Conservation (phyloP, 2,329 filamentous ascomycete genomes). For the Shiraia sp. region DNA sequence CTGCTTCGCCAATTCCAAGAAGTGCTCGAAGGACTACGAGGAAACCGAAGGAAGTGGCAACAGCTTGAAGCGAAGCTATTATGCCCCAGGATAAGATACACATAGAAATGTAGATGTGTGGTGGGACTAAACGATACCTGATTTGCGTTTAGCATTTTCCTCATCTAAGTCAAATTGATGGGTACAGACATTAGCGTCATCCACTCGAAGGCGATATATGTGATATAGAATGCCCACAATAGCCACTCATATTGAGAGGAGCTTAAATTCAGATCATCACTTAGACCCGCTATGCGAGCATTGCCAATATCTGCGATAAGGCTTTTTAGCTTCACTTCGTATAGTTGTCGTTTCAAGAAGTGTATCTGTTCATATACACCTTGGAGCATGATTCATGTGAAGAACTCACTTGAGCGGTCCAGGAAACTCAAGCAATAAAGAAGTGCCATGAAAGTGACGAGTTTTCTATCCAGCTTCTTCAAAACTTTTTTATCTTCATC, state of each 20-base stretch:
- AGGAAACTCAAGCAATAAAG: conserved; percentile 85
- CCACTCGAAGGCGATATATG: conserved; percentile 67
- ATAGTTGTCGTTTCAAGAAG: no score
- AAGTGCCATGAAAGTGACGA: conserved; percentile 80
- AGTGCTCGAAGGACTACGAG: conserved; percentile 64
- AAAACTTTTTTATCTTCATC: conserved; percentile 76
- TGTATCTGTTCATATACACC: no score
- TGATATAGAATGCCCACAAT: conserved; percentile 66
- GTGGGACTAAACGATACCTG: conserved; percentile 60
- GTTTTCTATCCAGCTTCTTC: conserved; percentile 72
- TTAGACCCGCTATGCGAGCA: conserved; percentile 63
- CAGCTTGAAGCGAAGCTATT: conserved; percentile 70
- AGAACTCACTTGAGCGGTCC: conserved; percentile 73
- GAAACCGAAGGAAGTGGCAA: conserved; percentile 54
- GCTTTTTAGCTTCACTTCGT: conserved; percentile 7
- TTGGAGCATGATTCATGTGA: not conserved
- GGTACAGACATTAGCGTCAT: conserved; percentile 62
- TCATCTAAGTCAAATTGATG: not conserved
- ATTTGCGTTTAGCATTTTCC: no score
- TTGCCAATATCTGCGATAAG: conserved; percentile 59
- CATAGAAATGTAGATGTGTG: conserved; percentile 63
- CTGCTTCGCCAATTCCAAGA: conserved; percentile 63
- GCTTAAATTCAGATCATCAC: conserved; percentile 58
- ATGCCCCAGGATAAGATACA: conserved; percentile 81
- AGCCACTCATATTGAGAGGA: conserved; percentile 64